Conservation (phyloP, 176 grass and related monocot genomes). For the Eleusine coracana region DNA sequence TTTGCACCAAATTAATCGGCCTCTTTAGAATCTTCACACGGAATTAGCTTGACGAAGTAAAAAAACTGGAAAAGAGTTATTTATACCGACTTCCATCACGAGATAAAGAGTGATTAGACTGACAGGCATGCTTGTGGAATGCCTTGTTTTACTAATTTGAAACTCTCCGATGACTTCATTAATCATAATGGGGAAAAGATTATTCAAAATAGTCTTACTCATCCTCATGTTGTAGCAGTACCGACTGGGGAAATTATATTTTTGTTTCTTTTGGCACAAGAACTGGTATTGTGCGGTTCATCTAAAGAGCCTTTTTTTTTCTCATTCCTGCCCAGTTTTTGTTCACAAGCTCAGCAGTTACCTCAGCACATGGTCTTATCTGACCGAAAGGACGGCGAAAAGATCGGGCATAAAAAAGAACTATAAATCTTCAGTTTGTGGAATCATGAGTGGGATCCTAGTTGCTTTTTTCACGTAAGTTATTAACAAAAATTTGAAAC, state of each 20-base stretch:
- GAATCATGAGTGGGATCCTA: constrained; percentile 32
- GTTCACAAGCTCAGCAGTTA: constrained; percentile 26
- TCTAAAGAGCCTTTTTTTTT: not conserved
- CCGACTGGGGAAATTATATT: not conserved
- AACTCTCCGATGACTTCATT: not conserved
- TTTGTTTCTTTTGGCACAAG: too few relatives aligned
- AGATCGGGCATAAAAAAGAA: not conserved
- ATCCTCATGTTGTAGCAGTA: not conserved
- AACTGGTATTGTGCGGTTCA: too few relatives aligned
- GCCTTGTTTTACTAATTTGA: not conserved
- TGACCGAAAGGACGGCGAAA: constrained; percentile 2
- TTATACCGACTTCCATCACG: not conserved
- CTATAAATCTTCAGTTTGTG: constrained; percentile 16
- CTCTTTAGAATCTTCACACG: too few relatives aligned
- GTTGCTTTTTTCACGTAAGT: not conserved
- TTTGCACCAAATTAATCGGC: too few relatives aligned
- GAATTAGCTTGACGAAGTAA: too few relatives aligned
- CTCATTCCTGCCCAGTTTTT: not conserved
- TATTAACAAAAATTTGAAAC: not conserved
- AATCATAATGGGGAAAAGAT: not conserved
- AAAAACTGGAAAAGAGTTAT: not conserved
- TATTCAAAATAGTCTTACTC: not conserved
- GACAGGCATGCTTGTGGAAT: too few relatives aligned
- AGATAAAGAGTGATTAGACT: not conserved
- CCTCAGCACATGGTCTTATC: constrained; percentile 17